Evolutionary conservation across 495 filamentous ascomycete genomes (phyloP).

Genomic region (Penicillium pulvis): DNA sequence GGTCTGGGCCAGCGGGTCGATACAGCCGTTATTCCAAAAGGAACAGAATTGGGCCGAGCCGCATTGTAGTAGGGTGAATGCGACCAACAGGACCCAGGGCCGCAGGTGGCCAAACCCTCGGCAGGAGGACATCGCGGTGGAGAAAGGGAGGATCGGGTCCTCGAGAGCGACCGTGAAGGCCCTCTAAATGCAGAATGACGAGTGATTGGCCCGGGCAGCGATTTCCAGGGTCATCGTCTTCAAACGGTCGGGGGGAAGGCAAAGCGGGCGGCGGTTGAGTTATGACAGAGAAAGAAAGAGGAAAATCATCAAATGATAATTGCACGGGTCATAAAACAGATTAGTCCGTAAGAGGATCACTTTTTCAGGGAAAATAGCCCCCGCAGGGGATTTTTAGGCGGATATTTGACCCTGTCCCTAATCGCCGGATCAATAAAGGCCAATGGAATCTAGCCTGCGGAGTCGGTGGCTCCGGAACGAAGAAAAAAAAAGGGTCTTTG

Average conservation of each 20-base stretch:
- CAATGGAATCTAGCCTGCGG: slow-evolving; percentile 7
- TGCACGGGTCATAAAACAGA: not conserved
- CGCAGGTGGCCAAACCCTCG: slow-evolving; percentile 15
- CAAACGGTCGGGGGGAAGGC: not conserved
- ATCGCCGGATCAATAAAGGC: not conserved
- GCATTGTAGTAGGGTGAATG: slow-evolving; percentile 23
- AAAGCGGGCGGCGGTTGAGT: not conserved
- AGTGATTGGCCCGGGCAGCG: not conserved
- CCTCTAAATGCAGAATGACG: slow-evolving; percentile 21
- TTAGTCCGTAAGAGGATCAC: not conserved
- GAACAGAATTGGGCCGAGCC: slow-evolving; percentile 39
- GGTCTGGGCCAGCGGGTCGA: slow-evolving; percentile 47
- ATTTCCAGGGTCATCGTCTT: not conserved
- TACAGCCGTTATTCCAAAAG: slow-evolving; percentile 43
- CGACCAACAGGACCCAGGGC: slow-evolving; percentile 23
- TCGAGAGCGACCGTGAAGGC: slow-evolving; percentile 2
- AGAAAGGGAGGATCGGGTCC: slow-evolving; percentile 3
- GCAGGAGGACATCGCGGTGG: slow-evolving; percentile 23
- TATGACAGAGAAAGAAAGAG: not conserved
- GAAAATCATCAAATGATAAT: not conserved
- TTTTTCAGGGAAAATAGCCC: slow-evolving; percentile 20
- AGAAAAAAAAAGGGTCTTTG: slow-evolving; percentile 12
- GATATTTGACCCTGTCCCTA: slow-evolving; percentile 10
- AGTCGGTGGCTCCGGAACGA: slow-evolving; percentile 4
- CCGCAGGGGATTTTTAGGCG: slow-evolving; percentile 20